Base-by-base conservation (phyloP, 495 filamentous ascomycete species). In the Cladorrhinum samala region DNA sequence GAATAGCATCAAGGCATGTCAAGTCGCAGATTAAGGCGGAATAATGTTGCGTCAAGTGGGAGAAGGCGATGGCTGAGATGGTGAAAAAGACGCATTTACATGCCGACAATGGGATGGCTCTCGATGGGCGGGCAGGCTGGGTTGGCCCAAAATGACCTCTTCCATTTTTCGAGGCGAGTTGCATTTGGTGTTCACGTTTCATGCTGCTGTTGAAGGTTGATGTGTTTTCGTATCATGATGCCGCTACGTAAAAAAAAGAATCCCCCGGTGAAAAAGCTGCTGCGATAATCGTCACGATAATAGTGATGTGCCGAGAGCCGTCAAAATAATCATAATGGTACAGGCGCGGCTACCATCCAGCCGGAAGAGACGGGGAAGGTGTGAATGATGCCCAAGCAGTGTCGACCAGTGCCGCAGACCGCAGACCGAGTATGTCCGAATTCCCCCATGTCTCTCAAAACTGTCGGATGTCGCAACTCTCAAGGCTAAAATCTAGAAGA, bases 391-490 rank as follows among this genome's bases (percentile, higher is more conserved):
- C 59, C 58, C 46, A 46, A 51, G 54, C 47, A 52, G 56, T 55
- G 66, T 67, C 66, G 66, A 63, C 64, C 54, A 54, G 49, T 63
- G 65, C 60, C 54, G 66, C 61, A 64, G 54, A 67, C 61, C 57
- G 63, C 58, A 47, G 20, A 45, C 13, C 14, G 20, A 19, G 13
- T 14, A 23, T 16, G 50, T 55, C 54, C 56, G 59, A 57, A 33
- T 33, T 11, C 54, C 50, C 49, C 58, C 53, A 54, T 56, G 55
- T 59, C 62, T n/a, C n/a, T 66, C 52, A 54, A 49, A 37, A 27
- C 50, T 55, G 62, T 61, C 59, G 64, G 55, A 48, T 62, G 66
- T 68, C 66, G 66, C 56, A 61, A 58, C 55, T 57, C 56, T 53
- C 55, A 66, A 49, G 64, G 58, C 54, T 52, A 63, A 61, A 53